These are phyloP conservation scores for Schwanniomyces etchellsii DNA, from an alignment of 1,139 yeast genomes.

Conservation along the genomic window DNA sequence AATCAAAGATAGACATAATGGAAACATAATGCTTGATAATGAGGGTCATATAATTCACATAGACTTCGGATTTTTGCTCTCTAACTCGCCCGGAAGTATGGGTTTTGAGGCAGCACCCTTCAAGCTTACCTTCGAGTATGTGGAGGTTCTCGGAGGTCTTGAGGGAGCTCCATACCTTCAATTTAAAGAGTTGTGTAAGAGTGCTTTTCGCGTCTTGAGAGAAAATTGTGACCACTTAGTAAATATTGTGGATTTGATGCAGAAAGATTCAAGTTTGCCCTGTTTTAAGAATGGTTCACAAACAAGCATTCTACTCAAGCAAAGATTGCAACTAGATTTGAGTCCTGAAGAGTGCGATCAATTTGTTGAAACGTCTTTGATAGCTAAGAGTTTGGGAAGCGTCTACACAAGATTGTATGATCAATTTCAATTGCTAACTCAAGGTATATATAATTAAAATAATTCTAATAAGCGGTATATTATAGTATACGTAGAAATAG, in stretches of 20 bases:
- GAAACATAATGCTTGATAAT: slow-evolving; percentile 88
- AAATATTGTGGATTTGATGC: slow-evolving; percentile 87
- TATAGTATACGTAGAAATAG: slow-evolving; percentile 4
- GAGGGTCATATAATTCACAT: slow-evolving; percentile 95
- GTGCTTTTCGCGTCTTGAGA: slow-evolving; percentile 68
- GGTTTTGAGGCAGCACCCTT: slow-evolving; percentile 98
- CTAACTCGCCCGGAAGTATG: slow-evolving; percentile 93
- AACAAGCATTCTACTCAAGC: slow-evolving; percentile 71
- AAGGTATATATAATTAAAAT: slow-evolving; percentile 73
- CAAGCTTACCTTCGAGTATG: slow-evolving; percentile 81
- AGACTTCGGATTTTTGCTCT: slow-evolving; percentile 88
- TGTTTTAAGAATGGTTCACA: slow-evolving; percentile 86
- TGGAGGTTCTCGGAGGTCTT: slow-evolving; percentile 78
- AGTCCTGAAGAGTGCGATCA: slow-evolving; percentile 67
- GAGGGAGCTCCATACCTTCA: slow-evolving; percentile 52
- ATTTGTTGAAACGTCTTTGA: slow-evolving; percentile 69
- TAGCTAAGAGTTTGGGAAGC: slow-evolving; percentile 81
- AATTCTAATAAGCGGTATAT: background rate
- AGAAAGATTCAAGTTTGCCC: slow-evolving; percentile 80
- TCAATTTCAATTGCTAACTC: slow-evolving; percentile 89
- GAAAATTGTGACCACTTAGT: slow-evolving; percentile 67
- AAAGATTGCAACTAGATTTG: slow-evolving; percentile 73
- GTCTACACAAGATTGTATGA: slow-evolving; percentile 88
- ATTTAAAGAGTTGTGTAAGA: slow-evolving; percentile 59
- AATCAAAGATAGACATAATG: slow-evolving; percentile 93